Base-by-base conservation (phyloP, 257 asterid species). In the Penstemon barbatus region DNA sequence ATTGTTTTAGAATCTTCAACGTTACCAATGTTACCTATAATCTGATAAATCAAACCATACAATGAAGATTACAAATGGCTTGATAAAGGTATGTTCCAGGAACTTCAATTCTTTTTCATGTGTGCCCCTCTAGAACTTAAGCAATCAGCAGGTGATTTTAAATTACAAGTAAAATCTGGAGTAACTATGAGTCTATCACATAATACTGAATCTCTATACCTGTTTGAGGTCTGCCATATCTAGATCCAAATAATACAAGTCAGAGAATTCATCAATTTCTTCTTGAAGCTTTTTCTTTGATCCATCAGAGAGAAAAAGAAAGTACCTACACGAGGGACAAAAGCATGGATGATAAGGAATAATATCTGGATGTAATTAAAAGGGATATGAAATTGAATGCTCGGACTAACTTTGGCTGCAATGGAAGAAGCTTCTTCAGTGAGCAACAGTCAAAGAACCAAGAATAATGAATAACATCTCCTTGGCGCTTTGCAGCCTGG, bases 401-500 rank as follows among this genome's bases (percentile, higher is more conserved):
- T 43, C 56, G 25, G 66, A 74, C 91, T 60, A 68, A 93, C 99
- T 87, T 93, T 43, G 96, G 92, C 69, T 71, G 97, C 75, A 90
- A 81, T 37, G 97, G 96, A 59, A 93, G 80, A 73, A 79, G 84
- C 79, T 81, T 88, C 84, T 86, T 88, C 80, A 85, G 92, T 67
- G 78, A 74, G 76, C 96, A 87, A 78, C 99, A 88, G 67, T 85
- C 95, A 43, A 82, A 68, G 74, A 93, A 79, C 99, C 99, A 93
- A 70, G 96, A 80, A 78, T 71, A 84, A 63, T 84, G 87, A 82
- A 93, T 83, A 77, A 93, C 92, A 75, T 93, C 99, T 72, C 99
- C 96, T 41, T 66, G 87, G 66, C 76, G 90, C 84, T 83, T 87
- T 79, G 95, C 99, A 56, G 99, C 97, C 74, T 90, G 92, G 82